phyloP scores from a whole-genome alignment of 2,329 filamentous ascomycete species.

The Venturia nashicola region DNA sequence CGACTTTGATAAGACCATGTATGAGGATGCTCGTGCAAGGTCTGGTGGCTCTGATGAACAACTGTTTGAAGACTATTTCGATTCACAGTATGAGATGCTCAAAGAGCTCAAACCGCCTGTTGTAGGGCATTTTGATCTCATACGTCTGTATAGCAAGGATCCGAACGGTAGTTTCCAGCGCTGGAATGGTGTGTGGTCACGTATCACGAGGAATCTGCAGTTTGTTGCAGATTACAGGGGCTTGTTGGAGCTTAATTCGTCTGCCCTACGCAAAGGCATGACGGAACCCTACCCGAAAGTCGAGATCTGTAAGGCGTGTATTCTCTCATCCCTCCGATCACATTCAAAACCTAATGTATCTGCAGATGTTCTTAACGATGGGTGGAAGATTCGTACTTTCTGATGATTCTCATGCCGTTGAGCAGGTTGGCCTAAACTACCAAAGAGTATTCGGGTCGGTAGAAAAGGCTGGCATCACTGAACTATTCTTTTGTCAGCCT shows the following conservation, averaged over 20 bases:
- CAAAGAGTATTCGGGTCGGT: constrained; percentile 57
- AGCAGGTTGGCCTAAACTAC: constrained; percentile 83
- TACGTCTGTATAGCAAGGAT: constrained; percentile 64
- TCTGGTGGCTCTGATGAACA: constrained; percentile 51
- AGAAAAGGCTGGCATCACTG: constrained; percentile 48
- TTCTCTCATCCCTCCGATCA: background rate
- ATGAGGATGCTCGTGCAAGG: constrained; percentile 45
- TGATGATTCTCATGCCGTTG: constrained; percentile 86
- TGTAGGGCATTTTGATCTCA: constrained; percentile 89
- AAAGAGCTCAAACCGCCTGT: constrained; percentile 57
- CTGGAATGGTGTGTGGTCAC: constrained; percentile 54
- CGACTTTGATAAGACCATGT: constrained; percentile 65
- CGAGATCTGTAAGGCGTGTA: constrained; percentile 60
- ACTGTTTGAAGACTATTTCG: constrained; percentile 79
- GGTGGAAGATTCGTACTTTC: constrained; percentile 80
- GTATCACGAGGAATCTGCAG: constrained; percentile 60
- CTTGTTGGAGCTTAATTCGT: constrained; percentile 80
- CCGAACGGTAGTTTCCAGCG: constrained; percentile 51
- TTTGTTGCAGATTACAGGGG: constrained; percentile 63
- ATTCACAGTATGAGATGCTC: constrained; percentile 76
- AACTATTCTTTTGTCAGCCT: constrained; percentile 33
- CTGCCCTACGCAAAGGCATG: constrained; percentile 78
- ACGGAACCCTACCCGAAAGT: constrained; percentile 77
- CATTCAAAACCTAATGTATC: background rate
- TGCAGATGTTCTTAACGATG: constrained; percentile 55